Evolutionary conservation across 169 alveolate species (phyloP), one percentile per base, ranked within the genome.

Genomic region (Plasmodium reichenowi): DNA sequence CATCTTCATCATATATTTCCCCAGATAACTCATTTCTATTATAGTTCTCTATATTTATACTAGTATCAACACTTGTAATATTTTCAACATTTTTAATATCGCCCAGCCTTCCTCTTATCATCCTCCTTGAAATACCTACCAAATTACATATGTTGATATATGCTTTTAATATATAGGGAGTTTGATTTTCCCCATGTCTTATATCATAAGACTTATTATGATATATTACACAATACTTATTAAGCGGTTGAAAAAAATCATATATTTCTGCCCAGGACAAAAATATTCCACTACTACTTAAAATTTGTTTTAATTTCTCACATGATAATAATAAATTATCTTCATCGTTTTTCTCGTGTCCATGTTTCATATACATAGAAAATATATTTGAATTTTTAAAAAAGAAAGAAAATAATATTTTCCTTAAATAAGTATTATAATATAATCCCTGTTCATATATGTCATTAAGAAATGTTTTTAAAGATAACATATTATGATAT

Each of bases 221-320:
- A 15, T 78, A 67, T 52, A 78, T 78, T 15, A 78, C 80, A 43
- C 89, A 78, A 13, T 26, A 78, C 13, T 78, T 78, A 59, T 78
- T 78, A 3, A 78, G 64, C 1, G 89, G 89, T 22, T 78, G 89
- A 45, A 78, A 78, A 66, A 78, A 78, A 43, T 78, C 89, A n/a
- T 78, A 78, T 71, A 78, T 17, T 13, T 78, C 89, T 4, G 89
- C 89, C 89, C 89, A 78, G 1, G 89, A 78, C 48, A 78, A 71
- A 78, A 78, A 78, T 17, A 78, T 15, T 15, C 89, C 89, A 32
- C 54, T 56, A 15, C 10, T 4, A 10, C 78, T 15, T 58, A 78
- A 78, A 10, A 78, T 64, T 45, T 66, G 50, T 54, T 78, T 78
- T 9, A 78, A 45, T 22, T 66, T 48, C 9, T 64, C 71, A 78